phyloP scores from a whole-genome alignment of 768 basidiomycete species.

The Boletus rubescentipes region DNA sequence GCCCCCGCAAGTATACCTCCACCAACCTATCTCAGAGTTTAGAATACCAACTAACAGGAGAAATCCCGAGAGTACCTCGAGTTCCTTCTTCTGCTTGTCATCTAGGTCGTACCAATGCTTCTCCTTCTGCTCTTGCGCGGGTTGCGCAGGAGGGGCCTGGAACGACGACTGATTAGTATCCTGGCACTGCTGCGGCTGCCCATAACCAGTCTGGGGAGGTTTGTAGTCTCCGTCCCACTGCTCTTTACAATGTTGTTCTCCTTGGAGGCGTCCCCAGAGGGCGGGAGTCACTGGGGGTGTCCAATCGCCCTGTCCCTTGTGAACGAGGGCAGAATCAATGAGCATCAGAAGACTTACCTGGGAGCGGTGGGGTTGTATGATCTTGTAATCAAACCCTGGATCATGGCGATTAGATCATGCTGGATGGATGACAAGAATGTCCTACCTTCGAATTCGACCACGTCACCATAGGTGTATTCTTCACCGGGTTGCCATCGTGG shows the following conservation, averaged over 20 bases:
- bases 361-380: conserved; percentile 69
- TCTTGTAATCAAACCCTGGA: conserved; percentile 56
- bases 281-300: conserved; percentile 59
- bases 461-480: conserved; percentile 51
- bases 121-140: conserved; percentile 46
- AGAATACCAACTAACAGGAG: background rate
- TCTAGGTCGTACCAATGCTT: conserved; percentile 57
- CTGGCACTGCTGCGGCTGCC: conserved; percentile 31
- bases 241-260: conserved; percentile 21
- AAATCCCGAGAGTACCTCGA: conserved; percentile 42
- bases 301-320: conserved; percentile 58
- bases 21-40: conserved; percentile 49
- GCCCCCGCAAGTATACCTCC: conserved; percentile 59
- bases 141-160: conserved; percentile 19
- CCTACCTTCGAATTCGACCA: conserved; percentile 57
- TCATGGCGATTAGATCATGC: conserved; percentile 9
- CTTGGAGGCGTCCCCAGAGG: conserved; percentile 60
- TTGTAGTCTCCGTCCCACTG: conserved; percentile 21
- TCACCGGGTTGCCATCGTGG: conserved; percentile 62
- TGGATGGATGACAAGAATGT: background rate
- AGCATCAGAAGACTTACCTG: conserved; percentile 44
- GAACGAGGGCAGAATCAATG: background rate
- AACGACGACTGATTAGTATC: conserved; percentile 22
- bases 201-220: background rate
- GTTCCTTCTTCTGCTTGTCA: conserved; percentile 54